A percentile compares a stretch with the other conserved stretches of the same genome.
phyloP scores from a whole-genome alignment of 129 eudicot genomes.

The Mikania micrantha region DNA sequence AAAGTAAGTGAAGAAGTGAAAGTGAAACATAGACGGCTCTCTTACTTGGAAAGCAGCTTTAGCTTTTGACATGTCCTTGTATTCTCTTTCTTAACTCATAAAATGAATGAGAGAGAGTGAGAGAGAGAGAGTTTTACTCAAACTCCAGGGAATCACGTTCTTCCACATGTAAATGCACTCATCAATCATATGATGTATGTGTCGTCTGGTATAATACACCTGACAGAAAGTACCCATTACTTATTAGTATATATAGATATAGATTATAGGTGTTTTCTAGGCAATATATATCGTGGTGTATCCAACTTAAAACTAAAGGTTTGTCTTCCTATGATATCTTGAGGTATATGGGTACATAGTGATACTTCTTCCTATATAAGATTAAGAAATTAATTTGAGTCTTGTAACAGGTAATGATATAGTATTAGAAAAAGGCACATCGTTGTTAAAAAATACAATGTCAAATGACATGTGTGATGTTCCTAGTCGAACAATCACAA shows the following conservation, averaged over 20 bases:
- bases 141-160: slow-evolving; percentile 20
- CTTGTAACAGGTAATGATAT: too few relatives aligned
- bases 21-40: slow-evolving; percentile 32
- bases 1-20: slow-evolving; percentile 26
- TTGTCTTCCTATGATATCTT: too few relatives aligned
- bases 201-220: slow-evolving; percentile 16
- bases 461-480: too few relatives aligned
- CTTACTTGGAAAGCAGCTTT: slow-evolving; percentile 32
- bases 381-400: too few relatives aligned
- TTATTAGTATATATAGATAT: slow-evolving; percentile 19
- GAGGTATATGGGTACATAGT: too few relatives aligned
- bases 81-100: slow-evolving; percentile 11
- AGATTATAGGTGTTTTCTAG: background rate
- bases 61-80: slow-evolving; percentile 30
- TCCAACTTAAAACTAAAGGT: too few relatives aligned
- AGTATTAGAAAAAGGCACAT: too few relatives aligned
- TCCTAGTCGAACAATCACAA: too few relatives aligned
- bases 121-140: too few relatives aligned
- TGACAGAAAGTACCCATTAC: slow-evolving; percentile 13
- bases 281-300: background rate
- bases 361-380: too few relatives aligned
- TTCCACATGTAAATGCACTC: slow-evolving; percentile 27
- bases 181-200: slow-evolving; percentile 24
- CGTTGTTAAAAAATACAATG: too few relatives aligned
- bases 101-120: background rate